These are phyloP conservation scores for Hortiboletus campestris DNA, from an alignment of 768 basidiomycete species.

Conservation along the genomic window DNA sequence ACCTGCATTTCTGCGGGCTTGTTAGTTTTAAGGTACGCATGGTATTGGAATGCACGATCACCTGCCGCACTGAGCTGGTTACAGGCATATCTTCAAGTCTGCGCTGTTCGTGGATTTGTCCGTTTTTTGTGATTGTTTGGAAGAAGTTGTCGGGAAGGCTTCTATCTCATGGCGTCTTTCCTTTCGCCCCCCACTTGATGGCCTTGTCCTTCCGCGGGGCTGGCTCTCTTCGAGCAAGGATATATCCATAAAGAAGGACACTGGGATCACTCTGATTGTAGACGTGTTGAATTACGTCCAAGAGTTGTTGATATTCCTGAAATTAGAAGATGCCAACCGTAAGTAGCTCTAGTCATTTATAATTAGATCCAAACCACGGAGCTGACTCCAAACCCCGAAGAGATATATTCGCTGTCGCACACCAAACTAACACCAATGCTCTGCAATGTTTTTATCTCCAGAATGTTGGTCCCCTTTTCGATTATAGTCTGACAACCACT, in stretches of 20 bases:
- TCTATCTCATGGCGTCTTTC: constrained; percentile 36
- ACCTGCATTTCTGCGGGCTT: constrained; percentile 35
- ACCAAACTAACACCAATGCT: constrained; percentile 11
- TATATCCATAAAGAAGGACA: constrained; percentile 13
- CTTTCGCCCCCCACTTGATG: constrained; percentile 34
- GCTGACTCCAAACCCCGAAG: background rate
- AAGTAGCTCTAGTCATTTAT: background rate
- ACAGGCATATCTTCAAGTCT: constrained; percentile 45
- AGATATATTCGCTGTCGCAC: background rate
- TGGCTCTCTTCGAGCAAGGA: constrained; percentile 40
- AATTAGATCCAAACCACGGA: too few species aligned
- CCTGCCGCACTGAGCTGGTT: background rate
- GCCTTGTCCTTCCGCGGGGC: constrained; percentile 50
- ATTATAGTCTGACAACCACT: background rate
- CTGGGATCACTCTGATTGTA: background rate
- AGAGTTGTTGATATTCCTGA: constrained; percentile 30
- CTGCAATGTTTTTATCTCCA: constrained; percentile 42
- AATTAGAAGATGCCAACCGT: constrained; percentile 28
- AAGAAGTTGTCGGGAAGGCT: constrained; percentile 43
- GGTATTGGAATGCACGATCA: background rate
- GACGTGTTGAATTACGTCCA: constrained; percentile 18
- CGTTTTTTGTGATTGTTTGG: constrained; percentile 35
- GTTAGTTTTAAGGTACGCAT: constrained; percentile 39
- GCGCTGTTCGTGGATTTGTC: constrained; percentile 36
- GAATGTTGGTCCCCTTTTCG: constrained; percentile 40